Evolutionary conservation across 345 rosid species (phyloP), one percentile per base, ranked within the genome.

Genomic region (Sonneratia caseolaris): DNA sequence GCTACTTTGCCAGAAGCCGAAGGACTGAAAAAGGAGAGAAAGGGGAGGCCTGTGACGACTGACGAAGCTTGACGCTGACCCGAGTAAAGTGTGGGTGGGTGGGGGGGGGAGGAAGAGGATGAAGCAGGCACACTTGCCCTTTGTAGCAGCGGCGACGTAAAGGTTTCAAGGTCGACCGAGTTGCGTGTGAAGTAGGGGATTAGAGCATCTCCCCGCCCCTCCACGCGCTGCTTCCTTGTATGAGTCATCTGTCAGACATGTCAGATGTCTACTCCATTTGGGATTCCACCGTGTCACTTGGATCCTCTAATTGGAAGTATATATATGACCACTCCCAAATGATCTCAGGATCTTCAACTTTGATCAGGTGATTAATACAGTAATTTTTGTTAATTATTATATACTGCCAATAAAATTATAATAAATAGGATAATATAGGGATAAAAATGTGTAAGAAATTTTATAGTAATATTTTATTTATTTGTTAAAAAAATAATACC

Each of bases 151-250:
- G 72, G 68, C 16, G 56, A 59, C 72, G 76, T 68, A 73, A 73
- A 68, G 76, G 67, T 21, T 7, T 10, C 22, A 38, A 43, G 15
- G 24, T 57, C 32, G 42, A 38, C 1, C 0, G 27, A 66, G 71
- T 74, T 74, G 76, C 76, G 66, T 74, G 76, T 43, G 72, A 24
- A 53, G 72, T 18, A 21, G 72, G 76, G 40, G 72, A 74, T 74
- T 51, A 45, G 18, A 56, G 40, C 75, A 32, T 71, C 48, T 14
- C 6, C 4, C n/a, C 56, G n/a, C 59, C 15, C 0, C 8, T 5
- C 59, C 59, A 18, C 6, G 2, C 8, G 32, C 32, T 27, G 1
- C 45, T 42, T 1, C 5, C 45, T 42, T n/a, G 2, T 21, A 21
- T 5, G 53, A 13, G 49, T 53, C n/a, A 53, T 53, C 1, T 53